phyloP scores from a whole-genome alignment of 2,329 filamentous ascomycete genomes.

The Aspergillus quadrilineatus region DNA sequence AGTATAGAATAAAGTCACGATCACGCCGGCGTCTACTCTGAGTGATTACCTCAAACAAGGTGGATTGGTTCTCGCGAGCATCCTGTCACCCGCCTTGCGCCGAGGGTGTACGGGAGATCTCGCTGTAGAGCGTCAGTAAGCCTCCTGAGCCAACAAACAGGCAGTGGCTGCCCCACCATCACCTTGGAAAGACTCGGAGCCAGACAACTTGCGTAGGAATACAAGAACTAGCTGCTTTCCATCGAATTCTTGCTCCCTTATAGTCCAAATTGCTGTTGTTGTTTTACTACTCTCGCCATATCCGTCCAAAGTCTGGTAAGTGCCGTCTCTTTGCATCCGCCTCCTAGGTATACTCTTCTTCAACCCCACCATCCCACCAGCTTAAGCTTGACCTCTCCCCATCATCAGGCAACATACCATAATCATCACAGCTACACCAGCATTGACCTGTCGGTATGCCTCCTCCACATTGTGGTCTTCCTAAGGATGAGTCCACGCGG shows the following conservation, averaged over 20 bases:
- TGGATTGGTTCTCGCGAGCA: neutral
- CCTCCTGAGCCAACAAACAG: constrained; percentile 27
- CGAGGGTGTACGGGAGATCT: constrained; percentile 41
- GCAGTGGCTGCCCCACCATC: constrained; percentile 35
- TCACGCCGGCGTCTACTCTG: neutral
- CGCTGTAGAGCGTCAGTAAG: constrained; percentile 29
- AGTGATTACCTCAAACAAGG: constrained; percentile 11
- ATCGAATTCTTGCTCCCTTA: constrained; percentile 1
- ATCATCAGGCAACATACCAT: neutral
- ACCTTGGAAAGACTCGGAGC: constrained; percentile 42
- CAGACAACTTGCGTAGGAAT: constrained; percentile 20
- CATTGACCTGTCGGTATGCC: constrained; percentile 6
- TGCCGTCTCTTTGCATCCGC: constrained; percentile 1
- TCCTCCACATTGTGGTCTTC: neutral
- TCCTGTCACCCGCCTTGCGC: constrained; percentile 28
- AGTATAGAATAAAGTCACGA: neutral
- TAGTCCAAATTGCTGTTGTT: constrained; percentile 7
- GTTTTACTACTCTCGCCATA: constrained; percentile 1
- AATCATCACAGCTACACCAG: constrained; percentile 3
- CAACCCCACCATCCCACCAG: constrained; percentile 15
- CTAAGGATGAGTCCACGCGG: constrained; percentile 7
- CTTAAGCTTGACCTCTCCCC: constrained; percentile 10
- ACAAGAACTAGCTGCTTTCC: constrained; percentile 19
- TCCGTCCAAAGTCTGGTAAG: constrained; percentile 11
- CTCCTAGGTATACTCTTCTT: neutral